Evolutionary conservation across 192 early-diverging fungal species (phyloP), one percentile per base, ranked within the genome.

Genomic region (Entomortierella chlamydospora): DNA sequence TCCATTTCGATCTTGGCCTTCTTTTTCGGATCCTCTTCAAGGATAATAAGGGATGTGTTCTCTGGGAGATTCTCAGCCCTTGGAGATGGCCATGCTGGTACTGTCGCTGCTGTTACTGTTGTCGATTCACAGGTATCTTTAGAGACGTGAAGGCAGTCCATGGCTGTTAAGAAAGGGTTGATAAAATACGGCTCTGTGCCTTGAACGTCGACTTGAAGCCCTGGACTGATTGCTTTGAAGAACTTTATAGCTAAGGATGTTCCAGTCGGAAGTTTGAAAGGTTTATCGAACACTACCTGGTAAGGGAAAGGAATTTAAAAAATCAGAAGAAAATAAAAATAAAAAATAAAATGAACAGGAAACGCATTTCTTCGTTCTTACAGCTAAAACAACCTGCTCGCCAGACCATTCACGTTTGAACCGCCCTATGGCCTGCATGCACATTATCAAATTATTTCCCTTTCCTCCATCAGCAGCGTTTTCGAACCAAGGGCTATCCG

Each of bases 401-500:
- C 67, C 66, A 0, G 74, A 4, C 74, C 74, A 78, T 26, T 64
- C 66, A 2, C 74, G 66, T 50, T 78, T 78, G 22, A 78, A 78
- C 0, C 74, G 67, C 4, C 74, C 74, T 0, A 58, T 50, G 20
- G 64, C 55, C 30, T 69, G 28, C 5, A 78, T 20, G 9, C 58
- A 74, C 22, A 7, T 51, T 29, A 78, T 20, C n/a, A 65, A 20
- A 31, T 25, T 68, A 0, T 42, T 25, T 1, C 55, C 65, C 15
- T 39, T 11, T 0, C 62, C 63, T 17, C 42, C 62, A 6, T 2
- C 31, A 2, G 45, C 66, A 29, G 74, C 61, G 0, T 64, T 69
- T 8, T 70, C 17, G 31, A 78, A 78, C 74, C 74, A 78, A 23
- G 28, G 26, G 31, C 74, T 78, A 25, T 78, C 67, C 0, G 53